phyloP scores from a whole-genome alignment of 2,329 filamentous ascomycete genomes.

The Fusarium poae region DNA sequence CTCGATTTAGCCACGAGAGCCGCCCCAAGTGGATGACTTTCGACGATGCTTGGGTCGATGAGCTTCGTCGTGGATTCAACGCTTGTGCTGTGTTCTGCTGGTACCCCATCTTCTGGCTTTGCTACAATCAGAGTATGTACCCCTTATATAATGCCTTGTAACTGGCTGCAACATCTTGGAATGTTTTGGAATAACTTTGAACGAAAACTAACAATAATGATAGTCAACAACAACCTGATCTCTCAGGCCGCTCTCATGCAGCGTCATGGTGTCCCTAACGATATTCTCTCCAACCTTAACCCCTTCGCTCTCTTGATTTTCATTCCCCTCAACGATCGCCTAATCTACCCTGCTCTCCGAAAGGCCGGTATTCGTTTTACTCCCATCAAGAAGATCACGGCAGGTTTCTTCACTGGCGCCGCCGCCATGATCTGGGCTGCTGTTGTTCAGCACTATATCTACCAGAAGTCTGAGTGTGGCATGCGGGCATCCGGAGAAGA shows the following conservation, averaged over 20 bases:
- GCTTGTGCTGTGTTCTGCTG: slow-evolving; percentile 78
- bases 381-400: slow-evolving; percentile 80
- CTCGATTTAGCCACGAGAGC: slow-evolving; percentile 64
- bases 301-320: slow-evolving; percentile 80
- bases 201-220: slow-evolving; percentile 38
- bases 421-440: slow-evolving; percentile 70
- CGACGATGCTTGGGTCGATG: slow-evolving; percentile 83
- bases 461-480: slow-evolving; percentile 72
- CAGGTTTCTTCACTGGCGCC: slow-evolving; percentile 75
- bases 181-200: neutral
- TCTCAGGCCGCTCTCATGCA: slow-evolving; percentile 75
- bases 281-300: slow-evolving; percentile 80
- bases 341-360: slow-evolving; percentile 77
- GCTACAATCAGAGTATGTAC: slow-evolving; percentile 59
- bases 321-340: slow-evolving; percentile 76
- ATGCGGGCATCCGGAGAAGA: slow-evolving; percentile 51
- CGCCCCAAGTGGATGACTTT: slow-evolving; percentile 81
- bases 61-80: slow-evolving; percentile 75
- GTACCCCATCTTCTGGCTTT: slow-evolving; percentile 73
- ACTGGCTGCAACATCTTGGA: too few species aligned
- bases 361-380: slow-evolving; percentile 74
- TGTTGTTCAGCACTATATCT: slow-evolving; percentile 71
- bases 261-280: slow-evolving; percentile 79
- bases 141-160: neutral
- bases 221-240: slow-evolving; percentile 69